phyloP scores from a whole-genome alignment of 352 stramenopile genomes.

The Aphanomyces cochlioides region DNA sequence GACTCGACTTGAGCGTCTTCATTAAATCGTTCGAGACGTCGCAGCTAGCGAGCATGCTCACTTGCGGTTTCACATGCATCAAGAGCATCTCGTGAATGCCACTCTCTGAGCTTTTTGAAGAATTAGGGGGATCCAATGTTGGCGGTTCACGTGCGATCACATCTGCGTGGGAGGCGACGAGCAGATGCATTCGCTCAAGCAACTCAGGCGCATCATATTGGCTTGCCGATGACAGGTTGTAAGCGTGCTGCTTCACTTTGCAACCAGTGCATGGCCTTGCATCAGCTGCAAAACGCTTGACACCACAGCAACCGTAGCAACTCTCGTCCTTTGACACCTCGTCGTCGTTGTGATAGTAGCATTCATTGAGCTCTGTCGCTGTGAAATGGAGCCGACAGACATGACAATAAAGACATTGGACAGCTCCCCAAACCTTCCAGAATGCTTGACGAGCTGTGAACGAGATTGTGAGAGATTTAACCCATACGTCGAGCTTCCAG shows the following conservation, averaged over 20 bases:
- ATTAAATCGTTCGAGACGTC: constrained; percentile 16
- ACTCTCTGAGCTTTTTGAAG: not conserved
- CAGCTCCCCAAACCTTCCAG: constrained; percentile 18
- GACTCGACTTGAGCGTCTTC: constrained; percentile 16
- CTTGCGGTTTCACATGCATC: not conserved
- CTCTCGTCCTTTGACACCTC: not conserved
- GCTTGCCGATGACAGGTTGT: not conserved
- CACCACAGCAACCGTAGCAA: constrained; percentile 9
- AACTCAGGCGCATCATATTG: constrained; percentile 1
- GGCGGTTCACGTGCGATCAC: constrained; percentile 2
- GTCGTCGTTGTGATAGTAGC: not conserved
- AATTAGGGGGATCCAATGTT: not conserved
- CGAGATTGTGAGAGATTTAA: constrained; percentile 14
- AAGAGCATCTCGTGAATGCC: constrained; percentile 11
- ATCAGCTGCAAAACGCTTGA: constrained; percentile 5
- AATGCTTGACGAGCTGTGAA: constrained; percentile 3
- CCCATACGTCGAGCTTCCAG: constrained; percentile 46
- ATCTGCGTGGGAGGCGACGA: not conserved
- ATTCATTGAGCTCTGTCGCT: constrained; percentile 15
- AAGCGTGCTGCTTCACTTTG: not conserved
- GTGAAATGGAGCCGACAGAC: constrained; percentile 8
- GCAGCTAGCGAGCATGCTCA: constrained; percentile 15
- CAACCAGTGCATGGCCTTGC: not conserved
- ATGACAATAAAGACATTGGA: constrained; percentile 15
- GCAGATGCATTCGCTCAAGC: constrained; percentile 1